These are phyloP conservation scores for Globisporangium polare DNA, from an alignment of 352 stramenopile species.

Conservation along the genomic window DNA sequence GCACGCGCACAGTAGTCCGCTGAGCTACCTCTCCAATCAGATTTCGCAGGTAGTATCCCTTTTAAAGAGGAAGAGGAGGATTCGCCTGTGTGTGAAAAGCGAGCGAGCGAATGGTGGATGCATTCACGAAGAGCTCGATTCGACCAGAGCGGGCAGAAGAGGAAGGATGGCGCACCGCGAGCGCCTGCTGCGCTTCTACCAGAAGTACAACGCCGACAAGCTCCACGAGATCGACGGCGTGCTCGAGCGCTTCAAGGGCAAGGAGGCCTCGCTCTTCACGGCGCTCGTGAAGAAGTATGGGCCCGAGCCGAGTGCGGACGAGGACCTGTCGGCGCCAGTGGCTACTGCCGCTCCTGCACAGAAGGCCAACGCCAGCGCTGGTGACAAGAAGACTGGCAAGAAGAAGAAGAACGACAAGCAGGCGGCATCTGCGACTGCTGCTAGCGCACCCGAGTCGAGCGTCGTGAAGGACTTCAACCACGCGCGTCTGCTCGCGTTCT, in stretches of 20 bases:
- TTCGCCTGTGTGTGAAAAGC: neutral
- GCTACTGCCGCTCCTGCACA: constrained; percentile 4
- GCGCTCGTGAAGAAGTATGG: constrained; percentile 84
- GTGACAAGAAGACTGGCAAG: constrained; percentile 10
- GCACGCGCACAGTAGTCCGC: too few species aligned
- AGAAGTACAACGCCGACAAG: constrained; percentile 84
- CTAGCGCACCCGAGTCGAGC: constrained; percentile 21
- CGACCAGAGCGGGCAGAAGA: neutral
- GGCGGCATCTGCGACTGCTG: neutral
- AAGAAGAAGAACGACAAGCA: constrained; percentile 12
- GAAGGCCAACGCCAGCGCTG: neutral
- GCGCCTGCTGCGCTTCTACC: constrained; percentile 78
- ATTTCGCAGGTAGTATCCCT: too few species aligned
- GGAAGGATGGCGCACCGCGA: constrained; percentile 52
- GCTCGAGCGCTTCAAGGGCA: constrained; percentile 77
- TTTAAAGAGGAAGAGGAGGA: neutral
- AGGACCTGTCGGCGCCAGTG: constrained; percentile 25
- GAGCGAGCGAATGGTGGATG: neutral
- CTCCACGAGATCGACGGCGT: constrained; percentile 79
- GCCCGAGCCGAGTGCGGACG: constrained; percentile 53
- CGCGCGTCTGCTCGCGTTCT: constrained; percentile 69
- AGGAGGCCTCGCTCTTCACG: constrained; percentile 67
- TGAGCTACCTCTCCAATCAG: too few species aligned
- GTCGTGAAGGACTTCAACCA: constrained; percentile 49
- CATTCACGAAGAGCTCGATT: neutral